Percentiles rank a stretch among this genome's conserved stretches.
phyloP scores from a whole-genome alignment of 2,329 filamentous ascomycete species.

The Eutypa lata region DNA sequence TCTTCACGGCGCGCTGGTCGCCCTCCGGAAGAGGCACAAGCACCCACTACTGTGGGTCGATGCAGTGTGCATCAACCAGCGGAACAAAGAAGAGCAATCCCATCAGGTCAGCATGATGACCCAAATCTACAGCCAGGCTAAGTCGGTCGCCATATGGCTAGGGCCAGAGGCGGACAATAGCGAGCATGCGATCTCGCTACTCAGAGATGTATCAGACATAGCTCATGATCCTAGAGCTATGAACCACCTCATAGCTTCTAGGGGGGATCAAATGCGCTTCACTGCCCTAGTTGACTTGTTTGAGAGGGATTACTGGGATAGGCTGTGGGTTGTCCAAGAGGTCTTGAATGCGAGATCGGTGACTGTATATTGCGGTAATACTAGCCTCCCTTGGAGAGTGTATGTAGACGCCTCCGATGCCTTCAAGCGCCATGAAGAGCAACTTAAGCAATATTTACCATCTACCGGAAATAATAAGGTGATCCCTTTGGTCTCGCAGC shows the following conservation, averaged over 20 bases:
- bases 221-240: constrained; percentile 3
- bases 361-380: constrained; percentile 23
- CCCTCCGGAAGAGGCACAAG: constrained; percentile 7
- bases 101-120: constrained; percentile 13
- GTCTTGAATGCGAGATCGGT: constrained; percentile 19
- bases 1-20: constrained; percentile 16
- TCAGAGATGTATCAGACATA: constrained; percentile 3
- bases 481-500: background rate
- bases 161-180: constrained; percentile 14
- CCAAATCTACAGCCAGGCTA: constrained; percentile 15
- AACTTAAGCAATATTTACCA: constrained; percentile 2
- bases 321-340: constrained; percentile 32
- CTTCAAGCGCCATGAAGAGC: constrained; percentile 11
- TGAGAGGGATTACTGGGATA: constrained; percentile 32
- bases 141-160: constrained; percentile 17
- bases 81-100: constrained; percentile 9
- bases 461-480: too few species aligned
- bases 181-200: constrained; percentile 8
- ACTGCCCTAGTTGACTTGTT: constrained; percentile 28
- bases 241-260: constrained; percentile 10
- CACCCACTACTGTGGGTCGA: constrained; percentile 22
- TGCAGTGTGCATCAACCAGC: constrained; percentile 25
- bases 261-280: constrained; percentile 2
- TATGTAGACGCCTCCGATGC: constrained; percentile 11
- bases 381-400: constrained; percentile 15